Evolutionary conservation across 768 basidiomycete genomes (phyloP).

Genomic region (Butyriboletus loyo): DNA sequence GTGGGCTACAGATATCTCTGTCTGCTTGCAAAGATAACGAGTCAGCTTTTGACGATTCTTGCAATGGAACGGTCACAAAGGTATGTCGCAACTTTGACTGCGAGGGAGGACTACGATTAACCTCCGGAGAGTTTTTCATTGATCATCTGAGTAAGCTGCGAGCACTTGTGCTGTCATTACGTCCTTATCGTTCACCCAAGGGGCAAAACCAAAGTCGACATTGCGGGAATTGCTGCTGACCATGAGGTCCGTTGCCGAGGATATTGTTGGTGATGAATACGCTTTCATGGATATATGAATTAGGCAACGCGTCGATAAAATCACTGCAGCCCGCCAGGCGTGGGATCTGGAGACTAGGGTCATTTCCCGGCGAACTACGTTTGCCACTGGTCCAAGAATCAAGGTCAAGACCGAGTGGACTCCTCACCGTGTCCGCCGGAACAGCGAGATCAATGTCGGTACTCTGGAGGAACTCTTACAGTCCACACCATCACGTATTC

Average conservation of each 20-base stretch:
- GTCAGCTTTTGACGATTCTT: constrained; percentile 18
- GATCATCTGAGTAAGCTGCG: constrained; percentile 24
- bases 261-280: neutral
- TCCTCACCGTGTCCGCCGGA: constrained; percentile 8
- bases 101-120: neutral
- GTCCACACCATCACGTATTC: neutral
- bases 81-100: constrained; percentile 2
- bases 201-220: constrained; percentile 21
- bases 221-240: constrained; percentile 17
- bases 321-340: constrained; percentile 15
- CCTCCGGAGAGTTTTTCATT: constrained; percentile 24
- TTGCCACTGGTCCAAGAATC: neutral
- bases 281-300: neutral
- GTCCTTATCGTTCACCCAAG: constrained; percentile 10
- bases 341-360: constrained; percentile 1
- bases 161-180: neutral
- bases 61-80: constrained; percentile 19
- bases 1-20: constrained; percentile 20
- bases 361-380: constrained; percentile 14
- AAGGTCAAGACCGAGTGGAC: neutral
- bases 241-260: constrained; percentile 20
- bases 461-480: constrained; percentile 3
- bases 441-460: constrained; percentile 10
- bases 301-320: constrained; percentile 18
- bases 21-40: constrained; percentile 30